phyloP scores from a whole-genome alignment of 768 basidiomycete species.

The Pleurotus giganteus region DNA sequence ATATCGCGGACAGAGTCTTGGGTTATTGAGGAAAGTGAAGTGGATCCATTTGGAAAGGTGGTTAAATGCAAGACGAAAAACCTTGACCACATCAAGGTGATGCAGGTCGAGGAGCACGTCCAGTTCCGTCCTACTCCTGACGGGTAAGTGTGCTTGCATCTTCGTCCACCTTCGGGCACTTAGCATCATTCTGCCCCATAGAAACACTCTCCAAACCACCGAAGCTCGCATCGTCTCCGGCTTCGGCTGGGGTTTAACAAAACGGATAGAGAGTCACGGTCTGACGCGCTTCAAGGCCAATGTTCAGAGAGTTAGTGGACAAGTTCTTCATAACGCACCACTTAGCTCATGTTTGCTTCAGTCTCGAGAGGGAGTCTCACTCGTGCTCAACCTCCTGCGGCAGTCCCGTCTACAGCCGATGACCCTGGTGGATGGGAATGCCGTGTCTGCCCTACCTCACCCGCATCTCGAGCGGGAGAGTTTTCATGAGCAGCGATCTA shows the following conservation, averaged over 20 bases:
- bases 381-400: conserved; percentile 76
- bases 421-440: conserved; percentile 38
- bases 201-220: conserved; percentile 81
- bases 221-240: conserved; percentile 86
- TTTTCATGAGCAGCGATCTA: neutral
- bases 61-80: conserved; percentile 84
- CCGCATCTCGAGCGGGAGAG: neutral
- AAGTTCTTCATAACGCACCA: neutral
- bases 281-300: conserved; percentile 84
- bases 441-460: conserved; percentile 11
- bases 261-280: conserved; percentile 83
- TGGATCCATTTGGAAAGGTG: conserved; percentile 77
- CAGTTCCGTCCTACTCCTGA: conserved; percentile 65
- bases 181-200: conserved; percentile 23
- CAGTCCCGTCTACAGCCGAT: conserved; percentile 70
- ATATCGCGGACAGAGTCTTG: conserved; percentile 85
- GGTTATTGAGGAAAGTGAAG: conserved; percentile 94
- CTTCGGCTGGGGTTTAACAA: conserved; percentile 89
- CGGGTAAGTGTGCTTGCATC: conserved; percentile 71
- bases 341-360: conserved; percentile 25
- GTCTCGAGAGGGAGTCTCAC: conserved; percentile 87
- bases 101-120: conserved; percentile 88
- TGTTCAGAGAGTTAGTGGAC: conserved; percentile 63
- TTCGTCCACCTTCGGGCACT: neutral
- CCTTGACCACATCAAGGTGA: conserved; percentile 90